Base-by-base conservation (phyloP, 2,329 filamentous ascomycete genomes). In the Botrytis hyacinthi region DNA sequence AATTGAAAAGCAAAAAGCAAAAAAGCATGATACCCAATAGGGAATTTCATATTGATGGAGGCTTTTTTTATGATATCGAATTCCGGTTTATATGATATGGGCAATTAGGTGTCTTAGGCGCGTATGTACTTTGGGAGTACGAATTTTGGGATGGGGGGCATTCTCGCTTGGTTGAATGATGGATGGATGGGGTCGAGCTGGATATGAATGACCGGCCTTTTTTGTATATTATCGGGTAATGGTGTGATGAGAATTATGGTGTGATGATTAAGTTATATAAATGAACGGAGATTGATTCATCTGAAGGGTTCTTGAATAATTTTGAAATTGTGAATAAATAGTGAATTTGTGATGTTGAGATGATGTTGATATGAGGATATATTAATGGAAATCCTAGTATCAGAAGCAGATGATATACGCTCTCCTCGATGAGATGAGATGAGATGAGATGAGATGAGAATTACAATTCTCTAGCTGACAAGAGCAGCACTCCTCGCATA, bases 161-260 rank as follows among this genome's bases (percentile, higher is more conserved):
- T 51, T 51, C 48, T 51, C 48, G n/a, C 10, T 51, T 51, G 46
- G 22, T 51, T 51, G 22, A 51, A 51, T 51, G 46, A n/a, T 48
- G 46, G 16, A n/a, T 14, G 48, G 10, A n/a, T 20, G 26, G 48
- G 48, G 48, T 51, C 26, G 48, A 51, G 48, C 26, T n/a, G 48
- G 48, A 51, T 10, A 8, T 26, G 46, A 51, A 51, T 51, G 48
- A n/a, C 12, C 26, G 48, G 4, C 48, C 48, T 32, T 35, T 48
- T 48, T 66, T 66, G 62, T 66, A 66, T 48, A 66, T 32, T 46
- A 66, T 20, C 29, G 42, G 62, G 20, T 66, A 66, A 35, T 46
- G 42, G 42, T 66, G 42, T 35, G 62, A 65, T 35, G 62, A 65
- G 46, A 32, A 60, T 35, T 60, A 35, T 60, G 29, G 57, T 60